Percentiles rank a stretch among this genome's conserved stretches.
These are phyloP conservation scores for Stellera chamaejasme DNA, from an alignment of 345 rosid genomes.

Conservation along the genomic window DNA sequence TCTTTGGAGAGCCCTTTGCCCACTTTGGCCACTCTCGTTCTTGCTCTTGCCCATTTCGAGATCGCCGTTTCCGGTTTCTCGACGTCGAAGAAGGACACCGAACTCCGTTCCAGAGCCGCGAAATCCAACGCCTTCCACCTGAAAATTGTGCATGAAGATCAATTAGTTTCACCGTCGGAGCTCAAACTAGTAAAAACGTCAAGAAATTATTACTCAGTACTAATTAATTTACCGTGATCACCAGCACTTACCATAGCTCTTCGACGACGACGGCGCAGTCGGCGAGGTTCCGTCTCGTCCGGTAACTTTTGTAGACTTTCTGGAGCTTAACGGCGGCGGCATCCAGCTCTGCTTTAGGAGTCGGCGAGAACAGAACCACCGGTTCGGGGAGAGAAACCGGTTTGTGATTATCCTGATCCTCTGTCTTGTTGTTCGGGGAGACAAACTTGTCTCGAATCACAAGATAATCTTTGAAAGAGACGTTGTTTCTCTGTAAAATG, in stretches of 20 bases:
- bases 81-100: conserved; percentile 27
- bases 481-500: neutral
- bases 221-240: too few relatives aligned
- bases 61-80: conserved; percentile 24
- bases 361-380: too few relatives aligned
- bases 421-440: neutral
- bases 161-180: neutral
- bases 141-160: neutral
- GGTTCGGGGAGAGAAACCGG: neutral
- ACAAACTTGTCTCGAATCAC: conserved; percentile 13
- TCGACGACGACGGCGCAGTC: neutral
- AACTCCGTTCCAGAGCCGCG: conserved; percentile 21
- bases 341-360: too few relatives aligned
- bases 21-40: conserved; percentile 32
- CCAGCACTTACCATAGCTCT: neutral
- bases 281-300: conserved; percentile 23
- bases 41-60: conserved; percentile 43
- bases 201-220: too few relatives aligned
- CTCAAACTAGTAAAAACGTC: neutral
- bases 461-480: conserved; percentile 24
- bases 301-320: conserved; percentile 33
- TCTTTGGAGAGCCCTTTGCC: conserved; percentile 45
- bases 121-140: conserved; percentile 33
- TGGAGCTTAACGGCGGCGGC: conserved; percentile 16
- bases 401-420: too few relatives aligned